Conservation (phyloP, 495 filamentous ascomycete species). For the Daldinia loculata region DNA sequence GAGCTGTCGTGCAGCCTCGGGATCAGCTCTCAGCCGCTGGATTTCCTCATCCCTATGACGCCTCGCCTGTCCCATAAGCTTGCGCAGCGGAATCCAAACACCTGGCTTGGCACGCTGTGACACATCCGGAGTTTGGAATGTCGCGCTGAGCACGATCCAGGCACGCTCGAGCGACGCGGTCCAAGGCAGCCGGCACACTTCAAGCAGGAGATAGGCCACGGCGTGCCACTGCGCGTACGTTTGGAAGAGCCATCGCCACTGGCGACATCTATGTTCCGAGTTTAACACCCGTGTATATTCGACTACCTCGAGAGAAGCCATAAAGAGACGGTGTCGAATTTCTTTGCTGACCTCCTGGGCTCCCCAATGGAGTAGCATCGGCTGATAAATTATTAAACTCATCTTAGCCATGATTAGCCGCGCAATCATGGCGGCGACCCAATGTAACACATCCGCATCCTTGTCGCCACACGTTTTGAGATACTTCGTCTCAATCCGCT, state of each 20-base stretch:
- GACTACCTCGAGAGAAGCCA: slow-evolving; percentile 76
- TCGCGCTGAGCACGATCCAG: slow-evolving; percentile 75
- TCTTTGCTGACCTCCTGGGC: slow-evolving; percentile 60
- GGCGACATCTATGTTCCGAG: slow-evolving; percentile 65
- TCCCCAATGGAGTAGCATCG: slow-evolving; percentile 58
- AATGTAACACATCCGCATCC: slow-evolving; percentile 66
- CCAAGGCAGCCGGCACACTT: slow-evolving; percentile 78
- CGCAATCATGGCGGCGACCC: slow-evolving; percentile 74
- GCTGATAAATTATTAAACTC: slow-evolving; percentile 59
- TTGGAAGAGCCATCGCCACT: slow-evolving; percentile 84
- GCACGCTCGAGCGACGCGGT: slow-evolving; percentile 74
- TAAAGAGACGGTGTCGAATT: slow-evolving; percentile 76
- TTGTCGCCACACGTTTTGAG: slow-evolving; percentile 66
- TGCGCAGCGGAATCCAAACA: slow-evolving; percentile 78
- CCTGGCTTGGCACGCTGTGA: slow-evolving; percentile 65
- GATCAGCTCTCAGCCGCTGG: slow-evolving; percentile 50
- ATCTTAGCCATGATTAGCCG: slow-evolving; percentile 72
- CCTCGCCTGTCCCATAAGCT: slow-evolving; percentile 73
- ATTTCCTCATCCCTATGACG: slow-evolving; percentile 62
- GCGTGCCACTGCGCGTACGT: slow-evolving; percentile 87
- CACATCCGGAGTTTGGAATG: slow-evolving; percentile 64
- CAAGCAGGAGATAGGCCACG: slow-evolving; percentile 76
- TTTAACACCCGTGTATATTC: slow-evolving; percentile 74
- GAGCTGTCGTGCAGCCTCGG: slow-evolving; percentile 52
- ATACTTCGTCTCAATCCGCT: slow-evolving; percentile 72